Evolutionary conservation across 2,329 filamentous ascomycete genomes (phyloP), one percentile per base, ranked within the genome.

Genomic region (Talaromyces sp.): DNA sequence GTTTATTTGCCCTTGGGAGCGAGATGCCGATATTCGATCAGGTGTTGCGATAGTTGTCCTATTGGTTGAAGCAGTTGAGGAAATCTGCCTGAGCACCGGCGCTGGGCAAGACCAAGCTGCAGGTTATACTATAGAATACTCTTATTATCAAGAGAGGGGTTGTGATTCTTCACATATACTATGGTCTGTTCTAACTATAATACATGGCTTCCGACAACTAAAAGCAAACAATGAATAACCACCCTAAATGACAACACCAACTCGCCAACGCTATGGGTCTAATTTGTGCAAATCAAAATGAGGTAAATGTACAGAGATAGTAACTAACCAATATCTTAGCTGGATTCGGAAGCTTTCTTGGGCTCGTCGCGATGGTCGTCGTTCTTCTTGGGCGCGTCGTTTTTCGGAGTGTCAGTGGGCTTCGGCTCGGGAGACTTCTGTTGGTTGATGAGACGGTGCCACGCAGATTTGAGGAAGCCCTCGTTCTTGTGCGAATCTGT

Each of bases 401-500:
- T 68, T 15, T 71, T 70, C 58, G 77, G 73, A 56, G 73, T 70
- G 58, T 71, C 72, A 11, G 73, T 68, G 17, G 74, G 70, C 50
- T 79, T 75, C 39, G 67, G 5, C 64, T 39, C 71, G 71, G 19
- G 59, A 61, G 64, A 73, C 73, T 69, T 65, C 95, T 61, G 45
- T 43, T 65, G 87, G 72, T 92, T 91, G n/a, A 90, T 96, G 63
- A 98, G 79, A 69, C 89, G 93, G 75, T 97, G 92, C 94, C 94
- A 98, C 69, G 96, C 88, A 49, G 89, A 92, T 82, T 95, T 97
- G 67, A 98, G 81, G 74, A 97, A 97, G 2, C 94, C 92, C 77
- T 97, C 93, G 73, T 90, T 88, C 79, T 90, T 90, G 76, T 94
- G 89, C 0, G 84, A 80, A 31, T 82, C 78, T 35, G 70, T 70